Evolutionary conservation across 169 alveolate species (phyloP).

Genomic region (Fabrea salina): DNA sequence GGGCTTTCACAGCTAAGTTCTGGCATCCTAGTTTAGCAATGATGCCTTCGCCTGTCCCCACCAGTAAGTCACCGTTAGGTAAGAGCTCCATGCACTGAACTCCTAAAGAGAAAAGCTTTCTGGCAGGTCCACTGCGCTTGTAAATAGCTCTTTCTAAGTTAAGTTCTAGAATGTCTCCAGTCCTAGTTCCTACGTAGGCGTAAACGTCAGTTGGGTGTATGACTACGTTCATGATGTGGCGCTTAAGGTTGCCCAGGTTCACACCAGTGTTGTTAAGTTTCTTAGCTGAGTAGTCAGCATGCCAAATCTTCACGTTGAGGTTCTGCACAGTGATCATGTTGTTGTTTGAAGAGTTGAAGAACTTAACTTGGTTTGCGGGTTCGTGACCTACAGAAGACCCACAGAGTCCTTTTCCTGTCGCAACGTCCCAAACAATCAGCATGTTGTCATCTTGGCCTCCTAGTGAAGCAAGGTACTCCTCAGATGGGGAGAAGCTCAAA

Average conservation of each 20-base stretch:
- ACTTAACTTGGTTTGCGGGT: slow-evolving; percentile 76
- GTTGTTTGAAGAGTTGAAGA: slow-evolving; percentile 74
- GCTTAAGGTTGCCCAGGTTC: slow-evolving; percentile 79
- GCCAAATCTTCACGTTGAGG: slow-evolving; percentile 77
- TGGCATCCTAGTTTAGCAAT: slow-evolving; percentile 77
- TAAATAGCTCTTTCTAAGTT: slow-evolving; percentile 62
- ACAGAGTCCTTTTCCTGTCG: slow-evolving; percentile 84
- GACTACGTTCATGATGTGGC: slow-evolving; percentile 69
- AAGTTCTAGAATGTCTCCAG: slow-evolving; percentile 88
- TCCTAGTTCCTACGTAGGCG: slow-evolving; percentile 87
- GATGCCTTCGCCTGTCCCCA: slow-evolving; percentile 91
- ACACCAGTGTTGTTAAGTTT: slow-evolving; percentile 67
- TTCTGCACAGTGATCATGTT: slow-evolving; percentile 79
- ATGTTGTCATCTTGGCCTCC: slow-evolving; percentile 93
- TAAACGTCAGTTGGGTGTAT: slow-evolving; percentile 79
- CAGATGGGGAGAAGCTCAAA: slow-evolving; percentile 44
- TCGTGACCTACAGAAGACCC: slow-evolving; percentile 89
- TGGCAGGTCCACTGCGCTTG: slow-evolving; percentile 81
- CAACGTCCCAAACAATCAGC: slow-evolving; percentile 88
- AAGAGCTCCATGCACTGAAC: slow-evolving; percentile 79
- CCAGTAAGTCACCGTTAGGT: slow-evolving; percentile 85
- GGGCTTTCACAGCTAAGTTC: slow-evolving; percentile 60
- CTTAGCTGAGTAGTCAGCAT: slow-evolving; percentile 49
- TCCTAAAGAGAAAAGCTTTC: slow-evolving; percentile 81
- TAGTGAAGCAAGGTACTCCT: slow-evolving; percentile 83